A percentile compares a stretch with the other conserved stretches of the same genome.
Conservation (phyloP, 345 rosid species). For the Dovyalis caffra region DNA sequence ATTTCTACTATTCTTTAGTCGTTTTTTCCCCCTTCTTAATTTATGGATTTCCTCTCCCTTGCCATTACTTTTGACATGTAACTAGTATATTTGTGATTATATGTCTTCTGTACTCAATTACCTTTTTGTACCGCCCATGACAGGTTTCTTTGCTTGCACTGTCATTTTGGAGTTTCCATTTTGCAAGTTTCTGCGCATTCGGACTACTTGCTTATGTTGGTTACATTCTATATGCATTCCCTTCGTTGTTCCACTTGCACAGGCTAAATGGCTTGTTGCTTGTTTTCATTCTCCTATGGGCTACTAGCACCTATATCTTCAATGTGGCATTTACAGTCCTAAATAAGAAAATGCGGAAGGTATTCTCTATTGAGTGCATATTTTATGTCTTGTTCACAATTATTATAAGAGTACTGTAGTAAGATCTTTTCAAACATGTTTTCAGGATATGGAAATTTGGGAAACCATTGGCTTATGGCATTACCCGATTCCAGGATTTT, state of each 20-base stretch:
- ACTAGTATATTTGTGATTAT: no score
- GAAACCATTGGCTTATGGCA: conserved; percentile 51
- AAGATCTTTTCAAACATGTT: conserved; percentile 6
- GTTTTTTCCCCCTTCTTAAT: background rate
- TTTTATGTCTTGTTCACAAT: background rate
- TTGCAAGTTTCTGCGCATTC: conserved; percentile 49
- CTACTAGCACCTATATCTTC: conserved; percentile 49
- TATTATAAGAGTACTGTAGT: background rate
- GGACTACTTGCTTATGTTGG: conserved; percentile 51
- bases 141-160: conserved; percentile 46
- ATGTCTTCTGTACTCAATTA: no score
- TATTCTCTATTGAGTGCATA: conserved; percentile 11
- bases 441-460: conserved; percentile 49
- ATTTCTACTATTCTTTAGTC: background rate
- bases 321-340: conserved; percentile 40
- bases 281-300: conserved; percentile 48
- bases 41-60: no score
- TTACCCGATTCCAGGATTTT: conserved; percentile 44
- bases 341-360: conserved; percentile 33
- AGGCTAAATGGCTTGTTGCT: conserved; percentile 44
- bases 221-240: conserved; percentile 42
- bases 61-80: no score
- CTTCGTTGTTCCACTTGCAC: conserved; percentile 46
- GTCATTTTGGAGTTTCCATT: conserved; percentile 46
- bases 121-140: conserved; percentile 1